Percentiles rank a stretch among this genome's conserved stretches.
Evolutionary conservation across 495 filamentous ascomycete genomes (phyloP).

Genomic region (Cryomyces antarcticus): DNA sequence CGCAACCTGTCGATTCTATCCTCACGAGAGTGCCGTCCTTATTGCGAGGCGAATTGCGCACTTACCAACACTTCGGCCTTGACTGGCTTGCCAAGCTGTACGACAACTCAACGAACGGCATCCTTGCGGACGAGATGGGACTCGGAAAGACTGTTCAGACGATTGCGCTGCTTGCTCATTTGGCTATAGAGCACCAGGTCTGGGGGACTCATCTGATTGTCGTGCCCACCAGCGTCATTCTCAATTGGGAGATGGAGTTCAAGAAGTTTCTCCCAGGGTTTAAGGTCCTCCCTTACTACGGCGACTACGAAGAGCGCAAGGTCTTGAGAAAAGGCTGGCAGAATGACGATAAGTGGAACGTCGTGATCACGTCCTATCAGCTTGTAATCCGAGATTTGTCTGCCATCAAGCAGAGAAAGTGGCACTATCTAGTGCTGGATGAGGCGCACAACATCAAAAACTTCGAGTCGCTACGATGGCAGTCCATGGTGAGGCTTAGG

Average conservation of each 20-base stretch:
- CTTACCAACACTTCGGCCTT: constrained; percentile 90
- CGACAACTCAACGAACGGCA: constrained; percentile 84
- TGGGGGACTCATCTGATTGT: constrained; percentile 96
- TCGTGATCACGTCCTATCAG: constrained; percentile 92
- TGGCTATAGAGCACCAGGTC: constrained; percentile 73
- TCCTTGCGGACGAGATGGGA: constrained; percentile 98
- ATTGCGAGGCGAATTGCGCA: constrained; percentile 77
- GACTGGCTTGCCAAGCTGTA: constrained; percentile 94
- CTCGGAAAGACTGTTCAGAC: constrained; percentile 98
- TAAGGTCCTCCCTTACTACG: constrained; percentile 95
- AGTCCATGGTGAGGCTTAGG: constrained; percentile 77
- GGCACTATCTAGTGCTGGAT: constrained; percentile 98
- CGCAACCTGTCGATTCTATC: constrained; percentile 21
- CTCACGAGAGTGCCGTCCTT: constrained; percentile 70
- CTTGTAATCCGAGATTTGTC: constrained; percentile 82
- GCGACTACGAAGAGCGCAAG: constrained; percentile 75
- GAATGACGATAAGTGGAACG: constrained; percentile 81
- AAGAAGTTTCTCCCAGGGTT: constrained; percentile 98
- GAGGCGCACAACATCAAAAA: constrained; percentile 99
- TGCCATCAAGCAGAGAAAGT: constrained; percentile 78
- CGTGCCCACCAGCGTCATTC: constrained; percentile 93
- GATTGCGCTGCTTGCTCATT: constrained; percentile 80
- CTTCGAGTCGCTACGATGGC: constrained; percentile 93
- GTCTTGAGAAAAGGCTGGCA: constrained; percentile 81
- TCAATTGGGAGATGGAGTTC: constrained; percentile 99